Percentiles rank a stretch among this genome's conserved stretches.
These are phyloP conservation scores for Aspergillus quadrilineatus DNA, from an alignment of 2,329 filamentous ascomycete genomes.

Conservation along the genomic window DNA sequence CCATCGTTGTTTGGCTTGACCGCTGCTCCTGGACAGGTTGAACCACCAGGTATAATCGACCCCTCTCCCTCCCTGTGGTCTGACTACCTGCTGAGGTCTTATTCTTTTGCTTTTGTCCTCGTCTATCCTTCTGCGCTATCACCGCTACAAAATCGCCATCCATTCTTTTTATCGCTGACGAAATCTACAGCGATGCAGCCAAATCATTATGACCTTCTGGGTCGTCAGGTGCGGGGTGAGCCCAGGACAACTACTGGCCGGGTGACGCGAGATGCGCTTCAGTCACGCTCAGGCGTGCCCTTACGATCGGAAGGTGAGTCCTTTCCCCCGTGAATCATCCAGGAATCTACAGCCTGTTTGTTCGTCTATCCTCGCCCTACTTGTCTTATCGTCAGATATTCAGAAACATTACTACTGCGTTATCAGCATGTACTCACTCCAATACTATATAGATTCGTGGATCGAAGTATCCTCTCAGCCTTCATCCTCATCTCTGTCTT, in stretches of 20 bases:
- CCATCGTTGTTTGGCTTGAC: conserved; percentile 12
- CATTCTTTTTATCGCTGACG: conserved; percentile 1
- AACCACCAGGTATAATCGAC: conserved; percentile 5
- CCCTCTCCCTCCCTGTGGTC: conserved; percentile 8
- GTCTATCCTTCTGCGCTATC: background rate
- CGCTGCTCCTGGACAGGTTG: conserved; percentile 9
- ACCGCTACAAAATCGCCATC: background rate
- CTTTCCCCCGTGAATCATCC: background rate
- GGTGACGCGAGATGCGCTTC: conserved; percentile 36
- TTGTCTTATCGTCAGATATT: background rate
- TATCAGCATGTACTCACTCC: conserved; percentile 44
- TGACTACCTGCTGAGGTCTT: conserved; percentile 6
- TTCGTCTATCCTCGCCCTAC: conserved; percentile 18
- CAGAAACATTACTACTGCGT: background rate
- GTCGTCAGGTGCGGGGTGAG: conserved; percentile 38
- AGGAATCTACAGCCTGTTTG: conserved; percentile 14
- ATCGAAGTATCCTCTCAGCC: conserved; percentile 90
- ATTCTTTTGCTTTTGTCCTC: conserved; percentile 1
- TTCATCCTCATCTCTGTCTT: conserved; percentile 89
- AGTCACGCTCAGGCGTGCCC: conserved; percentile 34
- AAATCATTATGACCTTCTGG: conserved; percentile 39
- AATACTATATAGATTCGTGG: conserved; percentile 77
- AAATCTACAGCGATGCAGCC: conserved; percentile 37
- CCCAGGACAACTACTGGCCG: conserved; percentile 29
- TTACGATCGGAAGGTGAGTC: conserved; percentile 47